Percentiles rank a stretch among this genome's conserved stretches.
These are phyloP conservation scores for Aphanomyces stellatus DNA, from an alignment of 352 stramenopile species.

Conservation along the genomic window DNA sequence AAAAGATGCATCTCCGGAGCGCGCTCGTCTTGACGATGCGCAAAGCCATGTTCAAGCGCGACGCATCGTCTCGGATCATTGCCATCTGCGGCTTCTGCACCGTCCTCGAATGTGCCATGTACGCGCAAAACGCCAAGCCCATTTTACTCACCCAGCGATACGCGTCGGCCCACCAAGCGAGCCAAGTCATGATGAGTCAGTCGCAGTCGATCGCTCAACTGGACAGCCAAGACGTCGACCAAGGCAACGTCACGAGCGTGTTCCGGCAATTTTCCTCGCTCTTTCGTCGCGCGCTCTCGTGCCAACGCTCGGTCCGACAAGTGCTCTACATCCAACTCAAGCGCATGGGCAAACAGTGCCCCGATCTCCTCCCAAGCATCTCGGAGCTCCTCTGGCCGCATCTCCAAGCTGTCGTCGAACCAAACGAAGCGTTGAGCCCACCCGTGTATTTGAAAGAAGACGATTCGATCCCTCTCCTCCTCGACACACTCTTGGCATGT, in stretches of 20 bases:
- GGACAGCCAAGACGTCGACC: slow-evolving; percentile 13
- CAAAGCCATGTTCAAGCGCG: slow-evolving; percentile 56
- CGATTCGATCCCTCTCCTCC: slow-evolving; percentile 1
- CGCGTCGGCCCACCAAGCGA: not conserved
- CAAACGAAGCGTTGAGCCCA: slow-evolving; percentile 35
- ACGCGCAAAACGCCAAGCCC: not conserved
- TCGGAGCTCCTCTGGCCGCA: slow-evolving; percentile 39
- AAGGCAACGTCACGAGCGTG: slow-evolving; percentile 10
- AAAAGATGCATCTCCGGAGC: slow-evolving; percentile 33
- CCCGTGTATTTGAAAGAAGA: slow-evolving; percentile 37
- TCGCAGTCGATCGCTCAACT: slow-evolving; percentile 13
- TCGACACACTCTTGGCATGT: slow-evolving; percentile 11
- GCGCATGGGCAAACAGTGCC: slow-evolving; percentile 36
- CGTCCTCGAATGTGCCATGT: slow-evolving; percentile 10
- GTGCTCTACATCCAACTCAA: slow-evolving; percentile 40
- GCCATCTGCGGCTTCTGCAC: slow-evolving; percentile 37
- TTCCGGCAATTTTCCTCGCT: slow-evolving; percentile 52
- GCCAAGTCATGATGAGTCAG: slow-evolving; percentile 6
- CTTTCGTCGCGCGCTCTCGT: slow-evolving; percentile 37
- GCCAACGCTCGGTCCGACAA: slow-evolving; percentile 37
- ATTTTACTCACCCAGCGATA: slow-evolving; percentile 13
- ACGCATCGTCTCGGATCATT: slow-evolving; percentile 39
- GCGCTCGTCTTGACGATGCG: slow-evolving; percentile 45
- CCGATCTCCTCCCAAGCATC: slow-evolving; percentile 32
- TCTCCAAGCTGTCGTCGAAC: slow-evolving; percentile 37